Conservation (phyloP, 2,329 filamentous ascomycete species). For the Proliferodiscus dingleyae region DNA sequence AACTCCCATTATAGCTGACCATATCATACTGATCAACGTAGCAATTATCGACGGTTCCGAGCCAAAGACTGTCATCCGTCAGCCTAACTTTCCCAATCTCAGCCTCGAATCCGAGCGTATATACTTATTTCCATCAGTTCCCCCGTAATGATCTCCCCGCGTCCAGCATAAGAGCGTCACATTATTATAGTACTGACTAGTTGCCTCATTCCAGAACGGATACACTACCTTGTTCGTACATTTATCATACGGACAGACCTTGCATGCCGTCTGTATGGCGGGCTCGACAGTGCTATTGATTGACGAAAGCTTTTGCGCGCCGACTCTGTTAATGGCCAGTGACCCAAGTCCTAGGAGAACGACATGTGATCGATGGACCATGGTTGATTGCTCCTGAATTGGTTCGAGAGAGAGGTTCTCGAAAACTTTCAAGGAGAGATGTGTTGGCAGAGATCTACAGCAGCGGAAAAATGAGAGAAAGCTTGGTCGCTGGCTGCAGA, state of each 20-base stretch:
- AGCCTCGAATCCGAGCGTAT: background rate
- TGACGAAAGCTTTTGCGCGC: background rate
- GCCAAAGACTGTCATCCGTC: slow-evolving; percentile 14
- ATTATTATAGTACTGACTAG: background rate
- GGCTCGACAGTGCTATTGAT: slow-evolving; percentile 19
- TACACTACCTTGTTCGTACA: slow-evolving; percentile 20
- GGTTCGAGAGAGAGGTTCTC: no score
- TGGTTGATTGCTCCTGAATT: no score
- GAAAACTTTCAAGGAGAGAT: no score
- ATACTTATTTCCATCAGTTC: slow-evolving; percentile 15
- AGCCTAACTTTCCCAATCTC: background rate
- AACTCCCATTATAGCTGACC: slow-evolving; percentile 14
- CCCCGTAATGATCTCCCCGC: slow-evolving; percentile 13
- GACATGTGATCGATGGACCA: background rate
- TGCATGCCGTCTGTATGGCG: slow-evolving; percentile 19
- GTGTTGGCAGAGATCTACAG: no score
- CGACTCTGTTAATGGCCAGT: background rate
- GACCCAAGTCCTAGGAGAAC: background rate
- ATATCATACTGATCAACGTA: slow-evolving; percentile 22
- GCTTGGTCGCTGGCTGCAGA: no score
- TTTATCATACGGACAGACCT: slow-evolving; percentile 21
- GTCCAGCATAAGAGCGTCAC: slow-evolving; percentile 21
- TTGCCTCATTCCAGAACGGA: slow-evolving; percentile 2
- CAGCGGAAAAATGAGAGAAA: no score
- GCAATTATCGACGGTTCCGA: slow-evolving; percentile 19